Evolutionary conservation across 176 grass and related monocot genomes (phyloP).

Genomic region (Carex littledalei): DNA sequence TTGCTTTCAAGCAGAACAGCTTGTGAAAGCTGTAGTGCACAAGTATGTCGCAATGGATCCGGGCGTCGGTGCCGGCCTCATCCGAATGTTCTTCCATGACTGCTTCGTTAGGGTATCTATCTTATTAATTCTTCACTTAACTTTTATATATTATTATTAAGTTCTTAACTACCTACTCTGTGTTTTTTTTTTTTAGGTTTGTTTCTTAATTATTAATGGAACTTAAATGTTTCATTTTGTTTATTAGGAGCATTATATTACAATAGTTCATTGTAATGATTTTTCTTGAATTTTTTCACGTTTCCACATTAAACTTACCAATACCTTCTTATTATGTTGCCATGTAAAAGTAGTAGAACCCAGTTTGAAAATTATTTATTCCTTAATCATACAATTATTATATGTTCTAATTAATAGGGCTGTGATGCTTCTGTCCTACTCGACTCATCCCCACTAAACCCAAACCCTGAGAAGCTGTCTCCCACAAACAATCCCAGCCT

Average conservation of each 20-base stretch:
- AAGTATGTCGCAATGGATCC: slow-evolving; percentile 24
- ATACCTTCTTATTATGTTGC: not conserved
- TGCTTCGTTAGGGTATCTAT: slow-evolving; percentile 51
- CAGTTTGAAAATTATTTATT: not conserved
- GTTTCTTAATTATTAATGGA: not conserved
- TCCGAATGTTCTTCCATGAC: slow-evolving; percentile 66
- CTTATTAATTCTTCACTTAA: not conserved
- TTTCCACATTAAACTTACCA: not conserved
- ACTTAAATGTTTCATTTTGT: not conserved
- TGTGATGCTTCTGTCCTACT: slow-evolving; percentile 54
- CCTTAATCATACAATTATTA: not conserved
- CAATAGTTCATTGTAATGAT: not conserved
- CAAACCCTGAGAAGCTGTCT: slow-evolving; percentile 34
- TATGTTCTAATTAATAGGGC: slow-evolving; percentile 19
- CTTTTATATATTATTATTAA: no score
- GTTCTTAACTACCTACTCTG: not conserved
- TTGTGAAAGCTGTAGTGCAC: slow-evolving; percentile 29
- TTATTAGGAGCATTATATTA: not conserved
- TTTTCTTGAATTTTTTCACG: not conserved
- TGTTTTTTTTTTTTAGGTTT: not conserved
- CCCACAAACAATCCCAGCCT: slow-evolving; percentile 36
- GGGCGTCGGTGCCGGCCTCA: slow-evolving; percentile 49
- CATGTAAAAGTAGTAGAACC: not conserved
- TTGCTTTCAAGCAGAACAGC: no score
- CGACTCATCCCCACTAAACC: slow-evolving; percentile 10